Percentiles rank a stretch among this genome's conserved stretches.
Conservation (phyloP, 805 yeast genomes). For the Candida tallmaniae region DNA sequence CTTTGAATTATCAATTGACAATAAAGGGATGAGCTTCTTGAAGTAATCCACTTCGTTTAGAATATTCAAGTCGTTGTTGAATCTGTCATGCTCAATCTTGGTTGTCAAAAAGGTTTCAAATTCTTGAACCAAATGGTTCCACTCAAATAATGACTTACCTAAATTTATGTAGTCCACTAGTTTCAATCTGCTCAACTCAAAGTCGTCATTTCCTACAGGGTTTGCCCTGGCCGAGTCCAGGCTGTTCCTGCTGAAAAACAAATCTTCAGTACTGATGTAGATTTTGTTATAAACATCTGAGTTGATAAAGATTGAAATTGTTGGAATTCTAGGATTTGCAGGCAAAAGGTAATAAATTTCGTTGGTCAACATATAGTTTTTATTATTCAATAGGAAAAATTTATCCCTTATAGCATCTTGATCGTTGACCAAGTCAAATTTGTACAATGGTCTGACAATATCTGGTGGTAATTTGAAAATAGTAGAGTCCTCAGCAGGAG, state of each 20-base stretch:
- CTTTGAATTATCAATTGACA: slow-evolving; percentile 33
- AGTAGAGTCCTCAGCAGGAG: slow-evolving; percentile 15
- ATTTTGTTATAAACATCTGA: slow-evolving; percentile 26
- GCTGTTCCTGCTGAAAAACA: slow-evolving; percentile 13
- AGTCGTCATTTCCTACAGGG: slow-evolving; percentile 7
- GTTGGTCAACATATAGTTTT: slow-evolving; percentile 5
- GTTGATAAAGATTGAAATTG: slow-evolving; percentile 27
- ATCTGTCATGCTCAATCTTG: slow-evolving; percentile 25
- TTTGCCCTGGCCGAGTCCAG: background rate
- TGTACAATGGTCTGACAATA: slow-evolving; percentile 41
- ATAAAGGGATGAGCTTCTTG: slow-evolving; percentile 34
- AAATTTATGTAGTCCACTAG: slow-evolving; percentile 24
- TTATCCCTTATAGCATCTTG: slow-evolving; percentile 37
- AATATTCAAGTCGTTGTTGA: slow-evolving; percentile 8
- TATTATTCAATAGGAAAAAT: slow-evolving; percentile 17
- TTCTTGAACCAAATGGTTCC: slow-evolving; percentile 44
- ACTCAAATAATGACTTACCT: slow-evolving; percentile 51
- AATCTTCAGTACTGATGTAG: slow-evolving; percentile 29
- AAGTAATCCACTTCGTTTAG: slow-evolving; percentile 31
- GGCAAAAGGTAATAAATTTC: slow-evolving; percentile 14
- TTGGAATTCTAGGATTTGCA: slow-evolving; percentile 22
- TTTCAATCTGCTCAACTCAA: slow-evolving; percentile 1
- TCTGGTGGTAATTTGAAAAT: slow-evolving; percentile 41
- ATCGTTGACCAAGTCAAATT: slow-evolving; percentile 42
- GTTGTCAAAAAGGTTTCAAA: slow-evolving; percentile 37